Evolutionary conservation across 805 yeast species (phyloP).

Genomic region (Teunomyces kruisii): DNA sequence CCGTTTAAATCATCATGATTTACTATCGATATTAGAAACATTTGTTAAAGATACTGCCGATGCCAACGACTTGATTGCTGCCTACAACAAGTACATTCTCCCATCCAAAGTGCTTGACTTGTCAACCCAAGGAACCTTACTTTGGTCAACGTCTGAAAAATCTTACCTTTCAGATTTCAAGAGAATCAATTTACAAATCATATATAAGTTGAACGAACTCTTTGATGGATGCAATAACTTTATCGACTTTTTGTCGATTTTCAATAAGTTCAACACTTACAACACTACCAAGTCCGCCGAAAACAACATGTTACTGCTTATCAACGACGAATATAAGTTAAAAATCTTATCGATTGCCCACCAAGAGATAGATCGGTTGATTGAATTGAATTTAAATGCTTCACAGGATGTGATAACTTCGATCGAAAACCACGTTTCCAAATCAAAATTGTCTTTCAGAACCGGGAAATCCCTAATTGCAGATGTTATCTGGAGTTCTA

Average conservation of each 20-base stretch:
- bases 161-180: conserved; percentile 22
- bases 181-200: conserved; percentile 20
- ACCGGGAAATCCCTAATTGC: not conserved
- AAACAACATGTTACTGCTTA: conserved; percentile 20
- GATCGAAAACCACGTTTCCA: not conserved
- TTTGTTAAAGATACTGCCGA: conserved; percentile 13
- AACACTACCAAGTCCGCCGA: conserved; percentile 5
- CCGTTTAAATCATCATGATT: conserved; percentile 53
- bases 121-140: conserved; percentile 27
- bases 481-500: conserved; percentile 6
- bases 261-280: conserved; percentile 20
- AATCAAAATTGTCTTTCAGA: not conserved
- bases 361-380: conserved; percentile 21
- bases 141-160: conserved; percentile 30
- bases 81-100: conserved; percentile 29
- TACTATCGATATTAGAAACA: conserved; percentile 34
- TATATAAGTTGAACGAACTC: conserved; percentile 21
- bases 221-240: conserved; percentile 26
- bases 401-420: not conserved
- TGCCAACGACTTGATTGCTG: conserved; percentile 21
- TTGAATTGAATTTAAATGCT: conserved; percentile 10
- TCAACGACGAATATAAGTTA: conserved; percentile 38
- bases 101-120: conserved; percentile 32
- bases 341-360: conserved; percentile 29
- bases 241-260: conserved; percentile 26